Evolutionary conservation across 2,329 filamentous ascomycete species (phyloP), one percentile per base, ranked within the genome.

Genomic region (Parafenestella ontariensis): DNA sequence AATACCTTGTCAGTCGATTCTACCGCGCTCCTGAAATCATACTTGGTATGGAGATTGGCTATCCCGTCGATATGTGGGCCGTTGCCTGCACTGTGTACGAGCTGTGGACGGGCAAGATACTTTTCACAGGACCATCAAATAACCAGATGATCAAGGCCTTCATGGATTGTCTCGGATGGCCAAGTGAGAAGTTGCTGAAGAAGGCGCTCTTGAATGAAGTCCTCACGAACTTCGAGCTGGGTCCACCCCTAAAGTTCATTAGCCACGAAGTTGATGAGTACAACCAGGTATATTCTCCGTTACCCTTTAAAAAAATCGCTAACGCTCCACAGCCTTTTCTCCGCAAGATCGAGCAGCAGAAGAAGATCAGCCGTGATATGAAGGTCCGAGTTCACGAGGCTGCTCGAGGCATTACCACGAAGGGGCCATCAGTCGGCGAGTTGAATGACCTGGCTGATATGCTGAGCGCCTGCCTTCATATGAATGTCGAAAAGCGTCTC

Each of bases 21-120:
- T 99, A 99, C 75, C 89, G 95, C 57, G 95, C 95, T 3, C 95
- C 96, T 2, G 95, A 99, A 78, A 92, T 99, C 71, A 96, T 99
- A 58, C 84, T 99, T 3, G 95, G 95, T n/a, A 93, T 97, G 81
- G 89, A 90, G 9, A 96, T 96, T 74, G 92, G 96, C 73, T 96
- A 94, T 73, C 89, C 90, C 7, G 91, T 98, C 62, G 95, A 99
- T 75, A 91, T 96, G 82, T 99, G 95, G 95, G 96, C 94, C 7
- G 92, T 98, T 62, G 96, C 95, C 33, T 99, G 95, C 78, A 99
- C 95, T 0, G 82, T 98, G 26, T 99, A 96, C 76, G 95, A 99
- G 78, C 82, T 99, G 36, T 98, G 96, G 79, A 98, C 95, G 0
- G 95, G 95, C 70, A 96, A 97, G 76, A 98, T 99, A 53, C 82